Conservation (phyloP, 352 stramenopile species). For the Phytophthora sp. region DNA sequence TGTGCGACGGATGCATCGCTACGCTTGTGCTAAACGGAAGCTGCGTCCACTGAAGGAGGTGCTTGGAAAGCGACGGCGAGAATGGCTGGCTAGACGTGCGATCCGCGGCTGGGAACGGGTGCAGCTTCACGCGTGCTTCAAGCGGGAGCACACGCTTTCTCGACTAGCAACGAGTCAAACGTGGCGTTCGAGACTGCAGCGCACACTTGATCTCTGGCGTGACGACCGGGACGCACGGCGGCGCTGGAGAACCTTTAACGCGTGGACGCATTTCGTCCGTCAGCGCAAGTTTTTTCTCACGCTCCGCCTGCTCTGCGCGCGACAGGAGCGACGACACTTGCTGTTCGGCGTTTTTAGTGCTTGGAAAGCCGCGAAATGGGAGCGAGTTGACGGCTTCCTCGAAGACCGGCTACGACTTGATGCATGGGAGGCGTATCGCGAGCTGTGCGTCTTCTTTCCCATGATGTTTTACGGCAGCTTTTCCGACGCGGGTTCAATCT, state of each 20-base stretch:
- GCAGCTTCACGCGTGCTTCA: conserved; percentile 61
- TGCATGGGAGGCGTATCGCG: conserved; percentile 63
- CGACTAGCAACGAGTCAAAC: conserved; percentile 45
- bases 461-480: conserved; percentile 73
- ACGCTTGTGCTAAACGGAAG: conserved; percentile 41
- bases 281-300: conserved; percentile 60
- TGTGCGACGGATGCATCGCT: conserved; percentile 36
- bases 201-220: conserved; percentile 62
- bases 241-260: conserved; percentile 49
- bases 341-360: conserved; percentile 56
- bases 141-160: conserved; percentile 58
- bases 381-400: conserved; percentile 60
- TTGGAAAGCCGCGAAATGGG: conserved; percentile 74
- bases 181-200: conserved; percentile 58
- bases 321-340: conserved; percentile 44
- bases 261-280: conserved; percentile 53
- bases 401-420: conserved; percentile 62
- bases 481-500: conserved; percentile 61
- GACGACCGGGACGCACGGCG: conserved; percentile 14
- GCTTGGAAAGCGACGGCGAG: conserved; percentile 20
- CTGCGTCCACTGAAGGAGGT: conserved; percentile 48
- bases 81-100: conserved; percentile 32
- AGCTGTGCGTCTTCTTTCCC: conserved; percentile 57
- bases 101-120: conserved; percentile 61
- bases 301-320: conserved; percentile 49